phyloP scores from a whole-genome alignment of 495 filamentous ascomycete genomes.

The Polyplosphaeria fusca region DNA sequence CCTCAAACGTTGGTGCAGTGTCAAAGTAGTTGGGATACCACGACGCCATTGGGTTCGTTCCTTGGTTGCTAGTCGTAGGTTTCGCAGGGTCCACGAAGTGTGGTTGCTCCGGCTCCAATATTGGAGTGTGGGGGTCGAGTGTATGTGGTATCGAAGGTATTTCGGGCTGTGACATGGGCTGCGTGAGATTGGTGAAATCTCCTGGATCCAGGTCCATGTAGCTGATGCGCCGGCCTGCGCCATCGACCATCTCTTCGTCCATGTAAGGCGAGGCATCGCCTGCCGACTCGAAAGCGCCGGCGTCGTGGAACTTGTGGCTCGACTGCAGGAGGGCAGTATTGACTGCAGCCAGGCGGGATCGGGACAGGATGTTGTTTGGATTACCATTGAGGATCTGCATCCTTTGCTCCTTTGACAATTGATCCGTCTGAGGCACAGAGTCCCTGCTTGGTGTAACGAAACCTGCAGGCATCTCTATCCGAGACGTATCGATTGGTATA shows the following conservation, averaged over 20 bases:
- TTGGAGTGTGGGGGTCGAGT: background rate
- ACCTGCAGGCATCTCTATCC: slow-evolving; percentile 11
- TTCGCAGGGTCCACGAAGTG: slow-evolving; percentile 17
- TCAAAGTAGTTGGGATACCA: slow-evolving; percentile 30
- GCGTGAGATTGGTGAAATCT: slow-evolving; percentile 12
- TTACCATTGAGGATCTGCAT: slow-evolving; percentile 26
- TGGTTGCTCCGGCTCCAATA: slow-evolving; percentile 1
- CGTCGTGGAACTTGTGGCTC: background rate
- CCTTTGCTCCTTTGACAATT: slow-evolving; percentile 12
- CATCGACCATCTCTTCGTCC: slow-evolving; percentile 5
- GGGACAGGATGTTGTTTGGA: slow-evolving; percentile 5
- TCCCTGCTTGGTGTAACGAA: slow-evolving; percentile 29
- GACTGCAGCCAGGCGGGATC: slow-evolving; percentile 12
- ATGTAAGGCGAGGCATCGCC: slow-evolving; percentile 1
- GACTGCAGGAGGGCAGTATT: slow-evolving; percentile 19
- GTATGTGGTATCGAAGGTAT: slow-evolving; percentile 9
- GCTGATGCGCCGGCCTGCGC: slow-evolving; percentile 22
- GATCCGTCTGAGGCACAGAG: slow-evolving; percentile 16
- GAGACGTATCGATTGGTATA: slow-evolving; percentile 8
- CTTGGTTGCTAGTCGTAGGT: background rate
- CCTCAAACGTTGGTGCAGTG: slow-evolving; percentile 21
- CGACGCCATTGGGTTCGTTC: slow-evolving; percentile 18
- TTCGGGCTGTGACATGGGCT: slow-evolving; percentile 2
- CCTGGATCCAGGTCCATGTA: slow-evolving; percentile 30
- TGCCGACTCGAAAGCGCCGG: background rate